Evolutionary conservation across 2,329 filamentous ascomycete species (phyloP), one percentile per base, ranked within the genome.

Genomic region (Fusarium sterilihyphosum): DNA sequence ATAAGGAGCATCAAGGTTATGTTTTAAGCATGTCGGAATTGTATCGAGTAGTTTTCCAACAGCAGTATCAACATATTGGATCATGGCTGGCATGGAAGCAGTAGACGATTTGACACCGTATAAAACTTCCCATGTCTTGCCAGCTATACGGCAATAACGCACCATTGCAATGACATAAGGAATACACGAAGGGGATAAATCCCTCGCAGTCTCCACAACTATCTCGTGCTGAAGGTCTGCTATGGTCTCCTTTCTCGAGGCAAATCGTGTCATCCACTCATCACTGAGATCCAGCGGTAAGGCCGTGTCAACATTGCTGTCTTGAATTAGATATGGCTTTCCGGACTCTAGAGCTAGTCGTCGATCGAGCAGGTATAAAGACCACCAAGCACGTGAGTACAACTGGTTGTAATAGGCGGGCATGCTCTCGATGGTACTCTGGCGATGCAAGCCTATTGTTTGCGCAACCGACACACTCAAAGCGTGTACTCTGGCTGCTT

Each of bases 111-210:
- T 74, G 41, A 73, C 61, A 3, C 72, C 70, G 20, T 74, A 74
- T 9, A 74, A 20, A 18, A 74, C 63, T 17, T 74, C 72, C 72
- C 70, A 74, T 2, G 71, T 56, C n/a, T 74, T 74, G 8, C 72
- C 70, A 4, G 69, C 70, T 16, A 73, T 61, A 16, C 72, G 61
- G 16, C 47, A 71, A 47, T 71, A 74, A 11, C 72, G 67, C 12
- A 71, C 59, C 70, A 74, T 73, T 22, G 70, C 64, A 8, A 54
- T 24, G 14, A 71, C 38, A 37, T 73, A 74, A 9, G 72, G 72
- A 22, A 73, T 66, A 2, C 40, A 29, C 3, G 72, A 71, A 18
- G 65, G 52, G 1, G 61, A 46, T 10, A 24, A 31, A 22, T 68
- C 67, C 35, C 64, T 61, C 10, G 50, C 43, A 47, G 53, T 18